Evolutionary conservation across 2,329 filamentous ascomycete genomes (phyloP), one percentile per base, ranked within the genome.

Genomic region (Botrytis porri): DNA sequence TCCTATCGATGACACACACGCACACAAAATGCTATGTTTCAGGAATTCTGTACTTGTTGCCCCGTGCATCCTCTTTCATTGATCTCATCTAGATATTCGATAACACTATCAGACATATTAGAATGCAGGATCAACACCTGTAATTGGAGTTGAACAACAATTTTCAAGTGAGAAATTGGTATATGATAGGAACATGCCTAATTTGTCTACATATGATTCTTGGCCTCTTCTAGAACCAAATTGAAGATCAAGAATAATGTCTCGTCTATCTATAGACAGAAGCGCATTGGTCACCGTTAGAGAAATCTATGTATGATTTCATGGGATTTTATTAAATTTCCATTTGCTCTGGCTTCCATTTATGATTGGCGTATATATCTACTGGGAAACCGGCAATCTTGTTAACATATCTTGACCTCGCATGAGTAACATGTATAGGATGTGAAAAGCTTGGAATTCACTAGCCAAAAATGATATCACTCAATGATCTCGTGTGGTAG

Each of bases 281-380:
- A 14, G 48, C 4, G 10, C 9, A 4, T 0, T n/a, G 48, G 1
- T n/a, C 10, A 2, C 25, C 4, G n/a, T 6, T 51, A 2, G 10
- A 51, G 10, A 14, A 18, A n/a, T 51, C 1, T n/a, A 16, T 48
- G 48, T 51, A 51, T 14, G 2, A 2, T 51, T 51, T 14, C 5
- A 51, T 51, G 48, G 25, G 25, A 1, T 51, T 51, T n/a, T 16
- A 14, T 51, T n/a, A 16, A n/a, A 51, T n/a, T 3, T 51, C 25
- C 7, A 4, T 51, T 7, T 51, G 48, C 12, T 14, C 25, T n/a
- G 5, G 12, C 9, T 7, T 12, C 25, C 12, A 2, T 51, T 51
- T 51, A 6, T n/a, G 12, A n/a, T 51, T n/a, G 25, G 48, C 10
- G 48, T 14, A n/a, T 29, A 18, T 5, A 18, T 25, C 0, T 48